Evolutionary conservation across 2,329 filamentous ascomycete species (phyloP).

Genomic region (Stemphylium beticola): DNA sequence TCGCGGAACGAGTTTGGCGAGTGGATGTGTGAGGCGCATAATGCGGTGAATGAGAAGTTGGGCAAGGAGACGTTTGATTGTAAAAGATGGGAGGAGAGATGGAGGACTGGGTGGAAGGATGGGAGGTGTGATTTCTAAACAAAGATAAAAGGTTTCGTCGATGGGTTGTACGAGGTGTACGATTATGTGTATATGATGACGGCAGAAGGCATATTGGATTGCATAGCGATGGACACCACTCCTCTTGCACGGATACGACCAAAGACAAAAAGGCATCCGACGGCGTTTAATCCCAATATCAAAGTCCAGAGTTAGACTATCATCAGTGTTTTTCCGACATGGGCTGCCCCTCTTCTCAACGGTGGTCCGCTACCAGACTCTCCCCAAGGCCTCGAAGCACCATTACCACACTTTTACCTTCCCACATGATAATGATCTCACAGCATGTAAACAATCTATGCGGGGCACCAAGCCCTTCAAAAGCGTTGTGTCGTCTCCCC

Average conservation of each 20-base stretch:
- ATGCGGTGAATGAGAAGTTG: constrained; percentile 85
- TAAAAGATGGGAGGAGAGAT: constrained; percentile 87
- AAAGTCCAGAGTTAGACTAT: background rate
- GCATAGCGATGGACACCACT: constrained; percentile 13
- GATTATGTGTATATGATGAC: constrained; percentile 8
- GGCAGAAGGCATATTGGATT: background rate
- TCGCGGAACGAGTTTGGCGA: constrained; percentile 72
- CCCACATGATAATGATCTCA: background rate
- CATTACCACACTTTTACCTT: background rate
- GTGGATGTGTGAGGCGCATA: constrained; percentile 87
- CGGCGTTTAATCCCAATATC: constrained; percentile 8
- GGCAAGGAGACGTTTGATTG: constrained; percentile 94
- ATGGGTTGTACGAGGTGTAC: constrained; percentile 5
- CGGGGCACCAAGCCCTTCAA: background rate
- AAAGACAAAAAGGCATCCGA: constrained; percentile 16
- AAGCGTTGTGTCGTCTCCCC: too few relatives aligned
- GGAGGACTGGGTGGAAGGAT: constrained; percentile 86
- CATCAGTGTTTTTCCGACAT: too few relatives aligned
- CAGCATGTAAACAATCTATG: background rate
- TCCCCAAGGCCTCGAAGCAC: background rate
- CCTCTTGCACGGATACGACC: constrained; percentile 5
- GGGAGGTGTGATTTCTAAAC: constrained; percentile 64
- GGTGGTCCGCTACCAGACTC: constrained; percentile 5
- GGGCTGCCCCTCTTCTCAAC: constrained; percentile 2
- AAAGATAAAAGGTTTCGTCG: background rate